Conservation (phyloP, 2,329 filamentous ascomycete genomes). For the Emergomyces orientalis region DNA sequence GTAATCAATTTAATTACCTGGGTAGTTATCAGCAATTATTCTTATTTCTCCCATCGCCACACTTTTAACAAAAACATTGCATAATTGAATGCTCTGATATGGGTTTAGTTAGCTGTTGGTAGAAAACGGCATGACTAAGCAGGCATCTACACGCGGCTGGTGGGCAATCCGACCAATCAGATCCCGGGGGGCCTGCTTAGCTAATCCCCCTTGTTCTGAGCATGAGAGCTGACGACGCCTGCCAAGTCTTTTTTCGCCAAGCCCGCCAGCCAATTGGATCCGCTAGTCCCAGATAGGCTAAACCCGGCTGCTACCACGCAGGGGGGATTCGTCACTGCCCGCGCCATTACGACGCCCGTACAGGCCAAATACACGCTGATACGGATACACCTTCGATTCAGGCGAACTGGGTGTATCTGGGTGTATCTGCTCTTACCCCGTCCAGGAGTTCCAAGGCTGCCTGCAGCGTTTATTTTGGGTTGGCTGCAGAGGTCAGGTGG, state of each 20-base stretch:
- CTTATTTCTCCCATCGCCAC: no score
- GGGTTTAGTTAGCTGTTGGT: no score
- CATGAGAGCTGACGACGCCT: constrained; percentile 16
- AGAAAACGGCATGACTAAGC: no score
- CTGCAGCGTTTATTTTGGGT: no score
- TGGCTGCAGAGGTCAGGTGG: no score
- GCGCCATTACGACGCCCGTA: constrained; percentile 5
- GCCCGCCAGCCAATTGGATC: neutral
- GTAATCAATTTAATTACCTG: no score
- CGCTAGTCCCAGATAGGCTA: constrained; percentile 8
- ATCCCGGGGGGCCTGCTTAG: neutral
- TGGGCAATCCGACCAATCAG: constrained; percentile 15
- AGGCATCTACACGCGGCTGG: neutral
- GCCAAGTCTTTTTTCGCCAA: constrained; percentile 1
- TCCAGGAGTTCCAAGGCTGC: no score
- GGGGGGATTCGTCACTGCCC: constrained; percentile 15
- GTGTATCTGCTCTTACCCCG: no score
- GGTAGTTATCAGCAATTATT: no score
- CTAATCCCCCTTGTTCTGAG: neutral
- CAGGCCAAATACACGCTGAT: neutral
- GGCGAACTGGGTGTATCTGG: no score
- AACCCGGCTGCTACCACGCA: neutral
- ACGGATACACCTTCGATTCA: neutral
- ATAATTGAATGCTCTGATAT: no score
- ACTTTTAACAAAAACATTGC: no score